Percentiles rank a stretch among this genome's conserved stretches.
Evolutionary conservation across 768 basidiomycete species (phyloP).

Genomic region (Trametopsis cervina): DNA sequence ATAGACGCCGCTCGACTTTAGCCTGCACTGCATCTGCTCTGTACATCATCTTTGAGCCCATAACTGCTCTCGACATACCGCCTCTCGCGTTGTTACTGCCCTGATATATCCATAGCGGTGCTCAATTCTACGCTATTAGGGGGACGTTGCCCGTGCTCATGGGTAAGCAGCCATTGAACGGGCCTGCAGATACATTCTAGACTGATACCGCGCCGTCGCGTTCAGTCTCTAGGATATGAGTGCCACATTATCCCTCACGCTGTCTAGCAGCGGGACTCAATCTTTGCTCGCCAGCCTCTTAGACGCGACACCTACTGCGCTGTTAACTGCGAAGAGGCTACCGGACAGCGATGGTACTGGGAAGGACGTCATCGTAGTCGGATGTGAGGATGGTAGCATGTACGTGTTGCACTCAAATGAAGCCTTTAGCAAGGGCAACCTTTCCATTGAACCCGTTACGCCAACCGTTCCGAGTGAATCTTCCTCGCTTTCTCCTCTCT

Average conservation of each 20-base stretch:
- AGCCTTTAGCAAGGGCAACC: background rate
- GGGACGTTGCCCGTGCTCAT: no score
- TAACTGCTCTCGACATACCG: no score
- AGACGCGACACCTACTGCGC: conserved; percentile 1
- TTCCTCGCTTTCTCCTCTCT: background rate
- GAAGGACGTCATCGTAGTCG: conserved; percentile 23
- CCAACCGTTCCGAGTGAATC: background rate
- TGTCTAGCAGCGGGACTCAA: conserved; percentile 1
- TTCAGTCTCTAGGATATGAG: no score
- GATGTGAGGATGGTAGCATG: conserved; percentile 31
- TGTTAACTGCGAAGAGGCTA: background rate
- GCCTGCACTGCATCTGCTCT: no score
- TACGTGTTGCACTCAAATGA: conserved; percentile 23
- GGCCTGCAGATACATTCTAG: no score
- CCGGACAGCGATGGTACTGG: background rate
- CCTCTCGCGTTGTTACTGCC: no score
- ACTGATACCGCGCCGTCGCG: no score
- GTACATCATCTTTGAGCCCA: no score
- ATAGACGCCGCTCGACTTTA: no score
- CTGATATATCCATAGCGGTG: no score
- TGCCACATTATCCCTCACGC: conserved; percentile 5
- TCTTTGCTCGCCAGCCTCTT: conserved; percentile 5
- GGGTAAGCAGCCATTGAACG: no score
- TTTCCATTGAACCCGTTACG: background rate
- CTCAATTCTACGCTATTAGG: no score